Base-by-base conservation (phyloP, 1,284 basidiomycete genomes). In the Cryptococcus wingfieldii region DNA sequence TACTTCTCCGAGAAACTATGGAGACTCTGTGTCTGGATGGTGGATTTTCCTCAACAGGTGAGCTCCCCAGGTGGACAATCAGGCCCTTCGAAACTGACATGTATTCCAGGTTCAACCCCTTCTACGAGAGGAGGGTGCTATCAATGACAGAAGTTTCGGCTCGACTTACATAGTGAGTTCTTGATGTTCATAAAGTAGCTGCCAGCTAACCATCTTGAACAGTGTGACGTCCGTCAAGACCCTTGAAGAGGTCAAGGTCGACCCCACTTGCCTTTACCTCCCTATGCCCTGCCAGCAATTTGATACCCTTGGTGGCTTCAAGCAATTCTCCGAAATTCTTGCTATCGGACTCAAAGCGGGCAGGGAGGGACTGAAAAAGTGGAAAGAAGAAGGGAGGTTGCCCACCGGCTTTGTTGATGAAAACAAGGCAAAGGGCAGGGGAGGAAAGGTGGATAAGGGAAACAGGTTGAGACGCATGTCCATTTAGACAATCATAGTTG, bases 81-180 rank as follows among this genome's bases (percentile, higher is more conserved):
- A 10, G 9, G 19, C 31, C 10, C 10, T 34, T 34, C 31, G 31
- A 8, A 8, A 10, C 44, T 53, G 13, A 53, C 37, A 7, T 18
- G 6, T 4, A 16, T 38, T 38, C n/a, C 51, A 74, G 74, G 27
- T 71, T 77, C 56, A 94, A 94, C 72, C 92, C 91, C 0, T 94
- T 94, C 72, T 89, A 88, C 42, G 86, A 84, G 50, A 80, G 84
- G 59, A 85, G 83, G 56, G 86, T 98, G 8, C 90, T 94, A 27
- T 88, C 88, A 16, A 96, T 98, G 72, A 92, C 96, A 1, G 95
- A 98, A 71, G 91, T 99, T 53, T 96, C 98, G 70, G 88, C 89
- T 68, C 85, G 96, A 16, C 81, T 99, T 51, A 91, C 95, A 50
- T 99, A 98, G 92, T 95, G 68, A 63, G 90, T 70, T 10, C 13